phyloP scores from a whole-genome alignment of 2,329 filamentous ascomycete species.

The Zalaria obscura region DNA sequence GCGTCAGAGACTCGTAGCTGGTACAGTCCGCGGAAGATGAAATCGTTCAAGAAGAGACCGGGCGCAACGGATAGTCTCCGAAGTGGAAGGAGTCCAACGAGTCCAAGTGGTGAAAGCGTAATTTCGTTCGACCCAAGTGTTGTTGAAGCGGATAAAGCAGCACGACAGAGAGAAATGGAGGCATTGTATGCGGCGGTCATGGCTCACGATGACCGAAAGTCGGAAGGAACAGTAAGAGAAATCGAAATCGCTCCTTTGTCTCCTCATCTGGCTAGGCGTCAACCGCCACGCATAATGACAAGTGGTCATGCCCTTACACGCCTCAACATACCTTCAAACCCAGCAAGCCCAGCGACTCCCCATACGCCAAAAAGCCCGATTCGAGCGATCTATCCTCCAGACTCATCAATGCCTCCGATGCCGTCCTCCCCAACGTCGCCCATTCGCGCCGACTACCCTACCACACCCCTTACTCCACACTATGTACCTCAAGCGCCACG shows the following conservation, averaged over 20 bases:
- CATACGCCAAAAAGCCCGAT: slow-evolving; percentile 23
- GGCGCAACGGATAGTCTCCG: slow-evolving; percentile 13
- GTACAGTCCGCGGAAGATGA: slow-evolving; percentile 12
- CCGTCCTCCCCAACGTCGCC: slow-evolving; percentile 12
- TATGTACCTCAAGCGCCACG: background rate
- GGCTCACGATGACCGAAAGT: slow-evolving; percentile 58
- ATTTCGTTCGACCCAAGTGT: slow-evolving; percentile 64
- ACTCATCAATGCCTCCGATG: slow-evolving; percentile 9
- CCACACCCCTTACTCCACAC: slow-evolving; percentile 1
- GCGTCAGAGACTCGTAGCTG: slow-evolving; percentile 13
- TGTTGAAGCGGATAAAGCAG: slow-evolving; percentile 57
- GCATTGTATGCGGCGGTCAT: slow-evolving; percentile 84
- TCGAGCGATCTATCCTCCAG: slow-evolving; percentile 34
- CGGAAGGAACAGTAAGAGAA: slow-evolving; percentile 6
- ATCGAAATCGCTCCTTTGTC: background rate
- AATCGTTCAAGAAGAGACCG: slow-evolving; percentile 8
- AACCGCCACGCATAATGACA: slow-evolving; percentile 13
- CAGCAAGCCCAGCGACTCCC: slow-evolving; percentile 21
- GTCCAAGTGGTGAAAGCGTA: slow-evolving; percentile 41
- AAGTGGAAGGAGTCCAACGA: slow-evolving; percentile 24
- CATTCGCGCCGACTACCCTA: slow-evolving; percentile 12
- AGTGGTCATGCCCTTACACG: slow-evolving; percentile 12
- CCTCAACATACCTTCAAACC: slow-evolving; percentile 17
- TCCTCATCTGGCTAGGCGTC: slow-evolving; percentile 4
- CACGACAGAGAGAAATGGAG: slow-evolving; percentile 72